These are phyloP conservation scores for Penicillium griseofulvum DNA, from an alignment of 2,329 filamentous ascomycete genomes.

Conservation along the genomic window DNA sequence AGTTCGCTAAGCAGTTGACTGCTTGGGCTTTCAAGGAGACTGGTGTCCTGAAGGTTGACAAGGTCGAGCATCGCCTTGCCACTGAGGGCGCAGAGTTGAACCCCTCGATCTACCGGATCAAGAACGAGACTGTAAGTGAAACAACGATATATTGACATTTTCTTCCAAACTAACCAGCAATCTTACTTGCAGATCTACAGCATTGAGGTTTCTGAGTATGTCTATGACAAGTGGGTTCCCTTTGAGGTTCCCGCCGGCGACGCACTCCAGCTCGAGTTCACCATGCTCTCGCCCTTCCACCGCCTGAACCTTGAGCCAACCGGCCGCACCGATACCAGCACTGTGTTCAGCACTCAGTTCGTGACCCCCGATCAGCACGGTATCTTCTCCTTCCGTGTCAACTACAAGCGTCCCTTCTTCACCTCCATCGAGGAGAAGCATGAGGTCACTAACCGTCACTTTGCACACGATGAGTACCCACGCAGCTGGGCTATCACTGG, in stretches of 20 bases:
- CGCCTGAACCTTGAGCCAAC: constrained; percentile 68
- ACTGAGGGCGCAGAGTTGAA: constrained; percentile 60
- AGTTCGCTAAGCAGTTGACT: constrained; percentile 80
- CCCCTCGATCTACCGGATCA: constrained; percentile 88
- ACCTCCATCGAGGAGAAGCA: constrained; percentile 89
- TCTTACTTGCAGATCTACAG: constrained; percentile 64
- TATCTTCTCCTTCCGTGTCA: constrained; percentile 97
- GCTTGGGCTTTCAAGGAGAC: constrained; percentile 96
- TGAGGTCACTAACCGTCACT: constrained; percentile 91
- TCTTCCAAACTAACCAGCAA: constrained; percentile 26
- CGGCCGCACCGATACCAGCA: constrained; percentile 61
- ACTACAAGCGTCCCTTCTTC: constrained; percentile 94
- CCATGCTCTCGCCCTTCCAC: constrained; percentile 97
- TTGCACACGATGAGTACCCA: constrained; percentile 95
- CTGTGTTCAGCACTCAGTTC: constrained; percentile 73
- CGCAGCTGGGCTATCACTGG: constrained; percentile 85
- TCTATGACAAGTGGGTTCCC: constrained; percentile 69
- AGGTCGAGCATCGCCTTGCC: constrained; percentile 69
- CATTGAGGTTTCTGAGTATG: constrained; percentile 86
- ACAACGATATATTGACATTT: neutral
- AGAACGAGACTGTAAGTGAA: constrained; percentile 86
- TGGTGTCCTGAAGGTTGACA: constrained; percentile 81
- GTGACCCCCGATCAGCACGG: constrained; percentile 93
- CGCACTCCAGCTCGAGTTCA: constrained; percentile 88
- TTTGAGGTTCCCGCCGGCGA: constrained; percentile 70